Percentiles rank a stretch among this genome's conserved stretches.
phyloP scores from a whole-genome alignment of 345 rosid genomes.

The Tarenaya hassleriana region DNA sequence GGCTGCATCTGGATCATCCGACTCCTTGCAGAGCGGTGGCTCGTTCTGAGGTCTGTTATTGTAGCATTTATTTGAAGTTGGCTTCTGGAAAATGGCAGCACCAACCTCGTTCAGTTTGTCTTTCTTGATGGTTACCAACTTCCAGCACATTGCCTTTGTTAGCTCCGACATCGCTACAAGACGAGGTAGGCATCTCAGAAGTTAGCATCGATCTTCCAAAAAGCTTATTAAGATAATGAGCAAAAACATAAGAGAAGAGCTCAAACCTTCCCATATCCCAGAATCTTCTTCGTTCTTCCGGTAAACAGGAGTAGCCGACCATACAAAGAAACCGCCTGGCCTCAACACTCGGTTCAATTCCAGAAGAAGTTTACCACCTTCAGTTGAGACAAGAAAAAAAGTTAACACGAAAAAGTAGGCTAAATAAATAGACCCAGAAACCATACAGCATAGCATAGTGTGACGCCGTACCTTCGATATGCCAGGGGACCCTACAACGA shows the following conservation, averaged over 20 bases:
- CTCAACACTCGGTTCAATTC: slow-evolving; percentile 87
- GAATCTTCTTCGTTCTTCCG: slow-evolving; percentile 47
- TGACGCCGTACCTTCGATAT: slow-evolving; percentile 56
- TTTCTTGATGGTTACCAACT: slow-evolving; percentile 45
- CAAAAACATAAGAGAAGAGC: background rate
- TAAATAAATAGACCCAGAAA: background rate
- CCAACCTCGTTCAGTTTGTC: slow-evolving; percentile 57
- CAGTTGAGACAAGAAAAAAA: slow-evolving; percentile 10
- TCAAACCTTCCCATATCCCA: slow-evolving; percentile 61
- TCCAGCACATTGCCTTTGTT: slow-evolving; percentile 85
- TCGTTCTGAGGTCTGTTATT: slow-evolving; percentile 41
- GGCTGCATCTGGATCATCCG: slow-evolving; percentile 39
- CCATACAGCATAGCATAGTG: background rate
- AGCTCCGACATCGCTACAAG: slow-evolving; percentile 65
- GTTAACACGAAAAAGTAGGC: background rate
- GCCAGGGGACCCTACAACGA: slow-evolving; percentile 97
- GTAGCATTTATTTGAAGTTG: slow-evolving; percentile 61
- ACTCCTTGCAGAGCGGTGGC: slow-evolving; percentile 66
- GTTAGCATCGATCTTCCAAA: slow-evolving; percentile 8
- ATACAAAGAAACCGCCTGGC: slow-evolving; percentile 89
- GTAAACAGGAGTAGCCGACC: slow-evolving; percentile 97
- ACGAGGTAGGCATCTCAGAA: slow-evolving; percentile 17
- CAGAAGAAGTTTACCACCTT: slow-evolving; percentile 87
- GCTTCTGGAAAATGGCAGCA: slow-evolving; percentile 81
- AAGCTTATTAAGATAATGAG: background rate